Evolutionary conservation across 768 basidiomycete species (phyloP).

Genomic region (Leccinum fibrillosum): DNA sequence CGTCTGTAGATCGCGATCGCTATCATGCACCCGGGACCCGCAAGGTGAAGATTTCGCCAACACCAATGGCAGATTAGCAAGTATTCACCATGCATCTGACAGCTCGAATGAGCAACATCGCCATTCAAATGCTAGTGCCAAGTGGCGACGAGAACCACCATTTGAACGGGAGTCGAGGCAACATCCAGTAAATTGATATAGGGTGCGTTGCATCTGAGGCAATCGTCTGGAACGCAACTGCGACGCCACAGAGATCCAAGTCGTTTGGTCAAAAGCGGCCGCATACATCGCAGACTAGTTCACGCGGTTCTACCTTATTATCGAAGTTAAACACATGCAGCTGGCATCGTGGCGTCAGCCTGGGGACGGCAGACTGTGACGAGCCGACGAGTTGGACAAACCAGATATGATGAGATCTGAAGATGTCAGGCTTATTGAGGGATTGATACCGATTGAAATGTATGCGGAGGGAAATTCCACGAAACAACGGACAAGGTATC

Average conservation of each 20-base stretch:
- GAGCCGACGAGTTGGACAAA: background rate
- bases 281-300: background rate
- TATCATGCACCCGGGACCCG: background rate
- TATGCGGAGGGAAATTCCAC: background rate
- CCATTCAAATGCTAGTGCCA: background rate
- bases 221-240: background rate
- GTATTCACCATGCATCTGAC: background rate
- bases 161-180: background rate
- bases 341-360: background rate
- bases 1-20: background rate
- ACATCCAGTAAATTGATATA: background rate
- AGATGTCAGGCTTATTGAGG: background rate
- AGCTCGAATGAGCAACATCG: background rate
- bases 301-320: background rate
- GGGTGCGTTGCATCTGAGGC: background rate
- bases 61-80: background rate
- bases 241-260: background rate
- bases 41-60: background rate
- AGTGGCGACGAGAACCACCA: background rate
- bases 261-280: background rate
- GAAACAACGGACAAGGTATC: background rate
- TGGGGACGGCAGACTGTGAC: background rate
- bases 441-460: conserved; percentile 6
- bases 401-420: background rate
- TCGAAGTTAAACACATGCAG: background rate